phyloP scores from a whole-genome alignment of 75 land plant genomes.

The Ceratopteris richardii region DNA sequence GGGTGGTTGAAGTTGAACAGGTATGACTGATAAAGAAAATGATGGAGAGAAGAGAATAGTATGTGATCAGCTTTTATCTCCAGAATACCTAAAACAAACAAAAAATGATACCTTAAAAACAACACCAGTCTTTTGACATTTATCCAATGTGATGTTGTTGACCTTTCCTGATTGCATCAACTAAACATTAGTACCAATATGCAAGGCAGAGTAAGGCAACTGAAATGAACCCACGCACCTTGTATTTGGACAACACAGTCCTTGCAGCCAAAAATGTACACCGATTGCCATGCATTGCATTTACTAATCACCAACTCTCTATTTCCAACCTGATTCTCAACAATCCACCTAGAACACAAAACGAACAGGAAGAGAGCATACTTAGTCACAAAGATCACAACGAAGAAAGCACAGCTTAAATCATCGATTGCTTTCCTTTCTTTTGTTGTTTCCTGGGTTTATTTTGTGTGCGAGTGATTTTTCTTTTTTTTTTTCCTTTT shows the following conservation, averaged over 20 bases:
- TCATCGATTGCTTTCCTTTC: no score
- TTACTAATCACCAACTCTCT: constrained; percentile 65
- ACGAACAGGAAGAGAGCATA: background rate
- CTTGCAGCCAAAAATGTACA: constrained; percentile 92
- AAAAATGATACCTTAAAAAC: constrained; percentile 57
- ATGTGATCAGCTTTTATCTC: no score
- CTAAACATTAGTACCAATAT: background rate
- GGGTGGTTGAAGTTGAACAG: no score
- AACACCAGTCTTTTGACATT: constrained; percentile 85
- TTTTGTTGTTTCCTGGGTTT: no score
- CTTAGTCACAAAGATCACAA: background rate
- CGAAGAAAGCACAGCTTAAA: no score
- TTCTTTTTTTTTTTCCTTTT: no score
- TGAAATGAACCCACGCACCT: no score
- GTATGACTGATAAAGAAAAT: no score
- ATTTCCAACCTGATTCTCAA: constrained; percentile 75
- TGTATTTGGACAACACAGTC: constrained; percentile 81
- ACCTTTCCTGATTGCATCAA: constrained; percentile 64
- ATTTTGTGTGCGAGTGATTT: no score
- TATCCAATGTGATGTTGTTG: constrained; percentile 88
- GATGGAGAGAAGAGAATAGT: no score
- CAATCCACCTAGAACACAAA: constrained; percentile 59
- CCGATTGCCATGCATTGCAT: constrained; percentile 85
- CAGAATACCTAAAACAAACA: no score
- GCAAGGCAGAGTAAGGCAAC: constrained; percentile 2